phyloP scores from a whole-genome alignment of 345 rosid species.

The Noccaea caerulescens region DNA sequence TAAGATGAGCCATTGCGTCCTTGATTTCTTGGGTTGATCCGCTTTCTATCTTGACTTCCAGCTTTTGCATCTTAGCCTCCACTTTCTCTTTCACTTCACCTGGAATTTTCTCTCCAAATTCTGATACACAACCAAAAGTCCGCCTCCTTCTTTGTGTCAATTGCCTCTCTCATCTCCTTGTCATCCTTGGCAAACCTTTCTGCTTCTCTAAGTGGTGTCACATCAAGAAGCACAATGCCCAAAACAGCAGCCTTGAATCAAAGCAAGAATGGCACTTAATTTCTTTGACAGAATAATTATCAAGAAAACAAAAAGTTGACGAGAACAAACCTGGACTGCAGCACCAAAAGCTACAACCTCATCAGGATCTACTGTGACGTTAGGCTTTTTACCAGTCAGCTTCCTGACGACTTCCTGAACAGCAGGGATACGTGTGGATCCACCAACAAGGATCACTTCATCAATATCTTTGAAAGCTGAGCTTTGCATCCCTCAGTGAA shows the following conservation, averaged over 20 bases:
- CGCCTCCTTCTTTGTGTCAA: conserved; percentile 96
- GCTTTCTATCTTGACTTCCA: conserved; percentile 65
- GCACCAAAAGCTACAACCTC: conserved; percentile 98
- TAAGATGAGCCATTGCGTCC: conserved; percentile 79
- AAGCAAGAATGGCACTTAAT: neutral
- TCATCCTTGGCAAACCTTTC: conserved; percentile 89
- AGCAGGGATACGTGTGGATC: conserved; percentile 94
- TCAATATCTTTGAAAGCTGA: conserved; percentile 77
- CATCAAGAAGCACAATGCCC: conserved; percentile 89
- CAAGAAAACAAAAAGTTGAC: conserved; percentile 1
- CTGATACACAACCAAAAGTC: conserved; percentile 91
- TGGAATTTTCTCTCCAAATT: conserved; percentile 90
- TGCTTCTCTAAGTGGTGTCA: conserved; percentile 85
- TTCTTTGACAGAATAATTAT: too few species aligned
- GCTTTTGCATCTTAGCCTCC: conserved; percentile 71
- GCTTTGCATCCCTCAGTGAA: conserved; percentile 83
- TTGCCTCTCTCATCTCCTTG: conserved; percentile 91
- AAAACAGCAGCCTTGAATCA: conserved; percentile 76
- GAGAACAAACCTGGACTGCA: conserved; percentile 82
- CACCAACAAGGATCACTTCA: conserved; percentile 96
- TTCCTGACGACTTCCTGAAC: conserved; percentile 88
- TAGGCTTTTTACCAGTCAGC: conserved; percentile 87
- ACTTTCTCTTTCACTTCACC: conserved; percentile 85
- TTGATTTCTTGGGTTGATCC: conserved; percentile 71
- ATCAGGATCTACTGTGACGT: conserved; percentile 90